phyloP scores from a whole-genome alignment of 805 yeast species.

The Priceomyces melissophilus region DNA sequence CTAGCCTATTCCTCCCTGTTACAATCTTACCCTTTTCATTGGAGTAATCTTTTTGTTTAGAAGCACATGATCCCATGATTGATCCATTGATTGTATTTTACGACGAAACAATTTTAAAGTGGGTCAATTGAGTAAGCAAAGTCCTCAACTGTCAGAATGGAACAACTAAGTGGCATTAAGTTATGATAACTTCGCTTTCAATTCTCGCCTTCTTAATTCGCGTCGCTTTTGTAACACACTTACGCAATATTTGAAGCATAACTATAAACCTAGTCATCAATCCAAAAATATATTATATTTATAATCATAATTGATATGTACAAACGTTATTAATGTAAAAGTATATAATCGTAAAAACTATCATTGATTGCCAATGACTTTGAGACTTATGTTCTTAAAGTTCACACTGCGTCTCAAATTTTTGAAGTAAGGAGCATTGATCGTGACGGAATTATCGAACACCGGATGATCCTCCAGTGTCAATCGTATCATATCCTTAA shows the following conservation, averaged over 20 bases:
- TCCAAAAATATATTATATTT: too few species aligned
- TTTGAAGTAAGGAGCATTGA: slow-evolving; percentile 21
- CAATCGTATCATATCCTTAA: slow-evolving; percentile 18
- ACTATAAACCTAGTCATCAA: too few species aligned
- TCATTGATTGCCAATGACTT: slow-evolving; percentile 10
- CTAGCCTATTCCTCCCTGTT: slow-evolving; percentile 4
- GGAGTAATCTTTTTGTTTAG: neutral
- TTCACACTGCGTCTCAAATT: slow-evolving; percentile 26
- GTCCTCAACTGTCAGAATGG: too few species aligned
- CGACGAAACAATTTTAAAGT: too few species aligned
- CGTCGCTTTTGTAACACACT: too few species aligned
- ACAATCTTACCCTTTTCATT: neutral
- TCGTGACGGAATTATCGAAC: slow-evolving; percentile 14
- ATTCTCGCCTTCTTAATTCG: too few species aligned
- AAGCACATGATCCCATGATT: slow-evolving; percentile 6
- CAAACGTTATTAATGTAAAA: neutral
- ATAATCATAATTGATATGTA: too few species aligned
- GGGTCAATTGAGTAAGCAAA: too few species aligned
- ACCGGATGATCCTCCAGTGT: slow-evolving; percentile 17
- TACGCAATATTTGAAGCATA: too few species aligned
- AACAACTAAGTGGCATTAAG: too few species aligned
- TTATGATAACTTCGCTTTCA: too few species aligned
- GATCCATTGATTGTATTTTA: neutral
- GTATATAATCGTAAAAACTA: neutral
- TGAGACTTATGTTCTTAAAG: slow-evolving; percentile 19